Evolutionary conservation across 495 filamentous ascomycete genomes (phyloP).

Genomic region (Daldinia concentrica): DNA sequence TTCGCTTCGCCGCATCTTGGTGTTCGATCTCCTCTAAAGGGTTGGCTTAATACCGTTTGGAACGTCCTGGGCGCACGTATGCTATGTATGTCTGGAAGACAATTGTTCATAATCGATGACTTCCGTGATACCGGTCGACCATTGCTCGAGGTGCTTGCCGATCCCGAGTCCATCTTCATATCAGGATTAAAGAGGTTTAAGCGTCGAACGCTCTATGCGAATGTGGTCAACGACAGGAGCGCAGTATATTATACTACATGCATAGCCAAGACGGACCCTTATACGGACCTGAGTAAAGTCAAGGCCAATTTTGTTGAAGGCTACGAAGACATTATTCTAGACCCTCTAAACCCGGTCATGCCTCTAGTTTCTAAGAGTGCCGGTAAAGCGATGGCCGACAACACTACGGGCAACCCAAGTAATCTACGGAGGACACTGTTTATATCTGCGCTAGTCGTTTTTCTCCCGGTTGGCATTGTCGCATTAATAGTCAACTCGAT

Average conservation of each 20-base stretch:
- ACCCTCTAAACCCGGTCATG: constrained; percentile 70
- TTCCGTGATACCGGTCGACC: constrained; percentile 85
- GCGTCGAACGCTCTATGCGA: constrained; percentile 79
- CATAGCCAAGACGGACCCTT: constrained; percentile 80
- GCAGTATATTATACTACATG: constrained; percentile 83
- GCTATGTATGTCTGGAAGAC: constrained; percentile 81
- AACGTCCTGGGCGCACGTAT: constrained; percentile 82
- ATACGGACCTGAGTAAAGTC: constrained; percentile 67
- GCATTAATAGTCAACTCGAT: constrained; percentile 78
- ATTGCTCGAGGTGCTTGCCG: constrained; percentile 81
- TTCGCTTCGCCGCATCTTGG: constrained; percentile 93
- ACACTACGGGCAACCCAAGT: constrained; percentile 16
- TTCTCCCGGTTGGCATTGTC: constrained; percentile 73
- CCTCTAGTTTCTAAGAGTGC: constrained; percentile 49
- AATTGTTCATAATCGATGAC: constrained; percentile 86
- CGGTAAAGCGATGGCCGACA: constrained; percentile 42
- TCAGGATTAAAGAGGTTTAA: constrained; percentile 77
- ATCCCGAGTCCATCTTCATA: constrained; percentile 87
- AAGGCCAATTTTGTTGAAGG: constrained; percentile 76
- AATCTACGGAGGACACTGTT: constrained; percentile 62
- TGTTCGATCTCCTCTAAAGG: constrained; percentile 76
- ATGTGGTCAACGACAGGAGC: constrained; percentile 83
- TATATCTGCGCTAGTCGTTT: constrained; percentile 66
- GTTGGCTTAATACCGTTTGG: constrained; percentile 72
- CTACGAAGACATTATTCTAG: constrained; percentile 80